Percentiles rank a stretch among this genome's conserved stretches.
Evolutionary conservation across 257 asterid species (phyloP).

Genomic region (Nicotiana sylvestris): DNA sequence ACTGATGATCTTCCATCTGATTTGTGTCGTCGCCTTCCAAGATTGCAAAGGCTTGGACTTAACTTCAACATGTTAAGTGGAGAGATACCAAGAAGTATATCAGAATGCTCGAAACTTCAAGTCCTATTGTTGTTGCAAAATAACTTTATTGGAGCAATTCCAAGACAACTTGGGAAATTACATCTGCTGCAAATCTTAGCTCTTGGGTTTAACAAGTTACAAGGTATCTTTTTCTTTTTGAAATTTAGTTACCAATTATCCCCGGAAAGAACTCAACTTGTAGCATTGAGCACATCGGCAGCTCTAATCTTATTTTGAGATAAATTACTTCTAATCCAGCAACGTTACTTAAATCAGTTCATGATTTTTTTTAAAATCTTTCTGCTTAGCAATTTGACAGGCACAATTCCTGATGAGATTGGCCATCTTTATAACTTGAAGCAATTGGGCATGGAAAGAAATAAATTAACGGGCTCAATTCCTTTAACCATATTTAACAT

Average conservation of each 20-base stretch:
- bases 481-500: conserved; percentile 22
- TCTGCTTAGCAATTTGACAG: conserved; percentile 6
- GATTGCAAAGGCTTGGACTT: conserved; percentile 15
- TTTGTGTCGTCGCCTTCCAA: not conserved
- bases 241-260: not conserved
- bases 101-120: conserved; percentile 5
- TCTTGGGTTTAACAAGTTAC: conserved; percentile 15
- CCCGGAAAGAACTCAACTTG: not conserved
- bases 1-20: conserved; percentile 10
- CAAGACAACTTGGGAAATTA: conserved; percentile 4
- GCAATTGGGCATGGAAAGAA: not conserved
- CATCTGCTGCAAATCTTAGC: conserved; percentile 14
- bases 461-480: conserved; percentile 17
- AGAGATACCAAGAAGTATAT: conserved; percentile 20
- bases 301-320: not conserved
- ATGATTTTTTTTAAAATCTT: not conserved
- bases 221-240: not conserved
- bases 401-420: not conserved
- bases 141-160: not conserved
- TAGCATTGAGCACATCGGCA: not conserved
- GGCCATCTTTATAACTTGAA: not conserved
- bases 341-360: not conserved
- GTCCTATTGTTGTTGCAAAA: not conserved
- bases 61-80: conserved; percentile 21
- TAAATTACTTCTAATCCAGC: not conserved